Evolutionary conservation across 2,329 filamentous ascomycete genomes (phyloP), one percentile per base, ranked within the genome.

Genomic region (Fusarium heterosporum): DNA sequence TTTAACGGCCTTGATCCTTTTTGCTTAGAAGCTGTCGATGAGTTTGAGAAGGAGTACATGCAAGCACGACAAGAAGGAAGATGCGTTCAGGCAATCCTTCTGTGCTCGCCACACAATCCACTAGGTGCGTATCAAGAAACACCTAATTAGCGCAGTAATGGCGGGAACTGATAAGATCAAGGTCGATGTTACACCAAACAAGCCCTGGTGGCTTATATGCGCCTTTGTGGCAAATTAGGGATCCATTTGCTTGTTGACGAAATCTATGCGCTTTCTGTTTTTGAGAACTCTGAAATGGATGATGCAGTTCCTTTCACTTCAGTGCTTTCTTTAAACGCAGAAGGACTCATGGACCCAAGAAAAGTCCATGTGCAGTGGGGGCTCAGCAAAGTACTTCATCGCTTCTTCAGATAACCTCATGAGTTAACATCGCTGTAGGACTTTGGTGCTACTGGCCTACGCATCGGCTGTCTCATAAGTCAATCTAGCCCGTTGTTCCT

Each of bases 381-480:
- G 10, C 43, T 57, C 30, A 52, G 54, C 39, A 56, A 56, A 25
- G 48, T 38, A n/a, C n/a, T n/a, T n/a, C n/a, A n/a, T n/a, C n/a
- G n/a, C 11, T 6, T 11, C 1, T 8, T 1, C 14, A 4, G 3
- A 9, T n/a, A n/a, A 4, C 17, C 3, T 1, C 0, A 4, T 9
- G 6, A 3, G 2, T 38, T 56, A 16, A 56, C 30, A 1, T 3
- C 3, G 0, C 4, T 2, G 2, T 10, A 56, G 49, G 49, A 57
- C 1, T 57, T 57, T 32, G 30, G 49, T 5, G 39, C 39, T 0
- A 38, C 40, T 3, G 50, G 49, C 1, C 19, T 57, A 2, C 13
- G 50, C 0, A 38, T 55, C 0, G 54, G 54, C 0, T 57, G 26
- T 8, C 1, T 57, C 0, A 17, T 39, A 0, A 57, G 38, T 4